Percentiles rank a stretch among this genome's conserved stretches.
phyloP scores from a whole-genome alignment of 768 basidiomycete genomes.

The Hygrophorus russula region DNA sequence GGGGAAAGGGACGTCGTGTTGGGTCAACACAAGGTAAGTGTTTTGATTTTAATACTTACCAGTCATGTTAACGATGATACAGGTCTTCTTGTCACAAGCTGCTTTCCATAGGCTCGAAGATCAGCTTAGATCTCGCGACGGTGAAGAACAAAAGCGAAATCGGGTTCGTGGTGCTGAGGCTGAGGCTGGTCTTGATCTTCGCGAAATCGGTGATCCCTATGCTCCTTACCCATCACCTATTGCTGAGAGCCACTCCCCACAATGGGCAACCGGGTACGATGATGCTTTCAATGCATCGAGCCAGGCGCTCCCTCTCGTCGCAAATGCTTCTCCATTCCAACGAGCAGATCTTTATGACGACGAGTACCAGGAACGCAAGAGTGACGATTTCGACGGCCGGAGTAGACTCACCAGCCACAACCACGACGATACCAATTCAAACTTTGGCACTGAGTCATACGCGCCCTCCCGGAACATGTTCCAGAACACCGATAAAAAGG shows the following conservation, averaged over 20 bases:
- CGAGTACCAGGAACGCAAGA: constrained; percentile 66
- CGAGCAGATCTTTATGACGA: constrained; percentile 68
- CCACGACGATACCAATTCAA: constrained; percentile 67
- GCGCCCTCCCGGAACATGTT: constrained; percentile 96
- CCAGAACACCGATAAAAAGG: constrained; percentile 68
- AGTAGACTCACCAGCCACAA: constrained; percentile 63
- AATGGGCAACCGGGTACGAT: constrained; percentile 28
- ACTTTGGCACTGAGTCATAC: constrained; percentile 86
- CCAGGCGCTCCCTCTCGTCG: constrained; percentile 74
- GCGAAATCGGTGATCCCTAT: constrained; percentile 55
- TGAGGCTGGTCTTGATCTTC: constrained; percentile 53
- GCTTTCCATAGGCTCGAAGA: constrained; percentile 90
- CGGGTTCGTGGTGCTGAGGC: constrained; percentile 66
- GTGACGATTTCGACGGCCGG: constrained; percentile 72
- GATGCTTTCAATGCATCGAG: constrained; percentile 53
- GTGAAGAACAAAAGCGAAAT: constrained; percentile 79
- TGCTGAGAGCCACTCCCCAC: constrained; percentile 26
- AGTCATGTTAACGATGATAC: constrained; percentile 1
- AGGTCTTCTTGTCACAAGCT: constrained; percentile 83
- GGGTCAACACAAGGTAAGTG: constrained; percentile 71
- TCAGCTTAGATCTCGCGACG: constrained; percentile 68
- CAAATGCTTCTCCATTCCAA: constrained; percentile 74
- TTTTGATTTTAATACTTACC: neutral
- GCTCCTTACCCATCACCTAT: constrained; percentile 60
- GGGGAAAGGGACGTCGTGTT: constrained; percentile 66